These are phyloP conservation scores for Fusarium coffeatum DNA, from an alignment of 2,329 filamentous ascomycete genomes.

Conservation along the genomic window DNA sequence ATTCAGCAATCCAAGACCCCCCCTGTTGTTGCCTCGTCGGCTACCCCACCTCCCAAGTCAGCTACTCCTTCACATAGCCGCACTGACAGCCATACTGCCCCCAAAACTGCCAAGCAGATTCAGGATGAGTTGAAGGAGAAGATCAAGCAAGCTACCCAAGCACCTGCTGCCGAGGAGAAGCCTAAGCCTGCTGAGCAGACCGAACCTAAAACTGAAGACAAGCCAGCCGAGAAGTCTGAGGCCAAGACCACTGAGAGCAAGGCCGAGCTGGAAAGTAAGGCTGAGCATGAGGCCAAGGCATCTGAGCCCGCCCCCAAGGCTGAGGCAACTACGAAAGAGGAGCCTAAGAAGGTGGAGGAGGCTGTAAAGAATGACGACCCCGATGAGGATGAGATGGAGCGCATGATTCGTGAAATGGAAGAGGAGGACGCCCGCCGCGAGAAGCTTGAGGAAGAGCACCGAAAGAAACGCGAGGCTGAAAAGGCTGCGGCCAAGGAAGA, in stretches of 20 bases:
- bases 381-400: slow-evolving; percentile 68
- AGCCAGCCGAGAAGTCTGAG: slow-evolving; percentile 36
- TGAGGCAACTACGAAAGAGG: slow-evolving; percentile 42
- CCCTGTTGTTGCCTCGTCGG: slow-evolving; percentile 77
- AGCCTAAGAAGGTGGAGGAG: slow-evolving; percentile 45
- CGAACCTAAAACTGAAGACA: slow-evolving; percentile 50
- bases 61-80: slow-evolving; percentile 76
- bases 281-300: slow-evolving; percentile 47
- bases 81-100: slow-evolving; percentile 73
- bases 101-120: slow-evolving; percentile 84
- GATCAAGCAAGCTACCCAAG: slow-evolving; percentile 71
- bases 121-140: slow-evolving; percentile 85
- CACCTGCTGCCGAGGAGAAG: slow-evolving; percentile 49
- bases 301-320: slow-evolving; percentile 43
- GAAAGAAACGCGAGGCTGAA: slow-evolving; percentile 61
- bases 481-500: slow-evolving; percentile 62
- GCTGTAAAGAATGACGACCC: slow-evolving; percentile 51
- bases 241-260: slow-evolving; percentile 26
- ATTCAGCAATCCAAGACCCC: slow-evolving; percentile 71
- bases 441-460: slow-evolving; percentile 52
- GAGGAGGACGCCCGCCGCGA: slow-evolving; percentile 45
- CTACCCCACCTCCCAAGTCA: slow-evolving; percentile 83
- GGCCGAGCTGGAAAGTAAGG: slow-evolving; percentile 44
- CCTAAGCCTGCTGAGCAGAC: slow-evolving; percentile 40
- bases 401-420: slow-evolving; percentile 72